Conservation (phyloP, 2,329 filamentous ascomycete genomes). For the Raffaelea albimanens region DNA sequence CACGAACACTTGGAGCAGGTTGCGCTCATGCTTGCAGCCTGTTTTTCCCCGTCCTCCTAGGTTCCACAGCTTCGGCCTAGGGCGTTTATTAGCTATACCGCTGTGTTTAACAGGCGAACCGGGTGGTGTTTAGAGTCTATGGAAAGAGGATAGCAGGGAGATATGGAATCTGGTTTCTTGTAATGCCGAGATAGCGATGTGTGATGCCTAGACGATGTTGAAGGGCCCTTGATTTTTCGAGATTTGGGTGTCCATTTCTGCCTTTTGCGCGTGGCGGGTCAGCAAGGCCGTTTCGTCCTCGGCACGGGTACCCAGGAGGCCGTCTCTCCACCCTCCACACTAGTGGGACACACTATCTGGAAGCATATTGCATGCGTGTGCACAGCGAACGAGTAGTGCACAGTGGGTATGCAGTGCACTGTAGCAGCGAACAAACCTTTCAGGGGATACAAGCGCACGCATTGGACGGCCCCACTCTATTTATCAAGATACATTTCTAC, state of each 20-base stretch:
- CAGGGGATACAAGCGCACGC: background rate
- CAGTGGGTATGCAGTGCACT: no score
- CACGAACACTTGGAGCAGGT: no score
- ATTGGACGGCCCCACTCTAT: constrained; percentile 1
- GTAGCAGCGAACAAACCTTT: background rate
- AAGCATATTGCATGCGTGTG: background rate
- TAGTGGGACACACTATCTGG: background rate
- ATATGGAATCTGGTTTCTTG: background rate
- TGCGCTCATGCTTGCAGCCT: no score
- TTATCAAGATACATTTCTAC: background rate
- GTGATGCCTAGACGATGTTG: no score
- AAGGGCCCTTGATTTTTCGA: background rate
- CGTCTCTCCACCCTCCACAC: constrained; percentile 2
- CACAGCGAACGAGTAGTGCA: no score
- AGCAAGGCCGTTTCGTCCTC: constrained; percentile 8
- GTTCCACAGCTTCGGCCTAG: no score
- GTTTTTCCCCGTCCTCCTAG: no score
- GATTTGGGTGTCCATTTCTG: background rate
- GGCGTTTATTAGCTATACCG: no score
- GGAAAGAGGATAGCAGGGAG: background rate
- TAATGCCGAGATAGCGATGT: background rate
- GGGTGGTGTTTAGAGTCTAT: constrained; percentile 9
- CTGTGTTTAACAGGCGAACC: background rate
- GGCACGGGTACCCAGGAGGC: constrained; percentile 8
- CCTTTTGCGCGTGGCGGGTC: constrained; percentile 5